phyloP scores from a whole-genome alignment of 2,329 filamentous ascomycete species.

The Verticillium klebahnii region DNA sequence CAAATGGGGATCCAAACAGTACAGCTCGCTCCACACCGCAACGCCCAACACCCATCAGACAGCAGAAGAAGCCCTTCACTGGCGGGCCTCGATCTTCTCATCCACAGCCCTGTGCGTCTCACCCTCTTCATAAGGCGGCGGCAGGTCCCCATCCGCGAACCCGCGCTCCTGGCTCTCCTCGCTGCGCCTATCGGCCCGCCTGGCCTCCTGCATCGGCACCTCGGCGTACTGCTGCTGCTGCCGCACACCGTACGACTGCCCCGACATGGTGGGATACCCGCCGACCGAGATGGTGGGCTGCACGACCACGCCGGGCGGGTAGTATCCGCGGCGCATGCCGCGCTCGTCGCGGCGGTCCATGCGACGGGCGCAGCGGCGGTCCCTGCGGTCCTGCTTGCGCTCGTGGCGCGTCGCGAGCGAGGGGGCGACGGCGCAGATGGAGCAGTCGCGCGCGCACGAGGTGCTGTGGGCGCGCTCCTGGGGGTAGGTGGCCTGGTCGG shows the following conservation, averaged over 20 bases:
- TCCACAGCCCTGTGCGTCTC: not conserved
- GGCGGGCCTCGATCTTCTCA: not conserved
- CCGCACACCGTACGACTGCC: not conserved
- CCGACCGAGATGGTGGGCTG: not conserved
- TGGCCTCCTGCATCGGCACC: not conserved
- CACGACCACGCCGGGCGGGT: not conserved
- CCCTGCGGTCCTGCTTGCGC: not conserved
- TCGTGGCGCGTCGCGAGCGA: not conserved
- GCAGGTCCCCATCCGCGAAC: not conserved
- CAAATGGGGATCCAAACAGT: not conserved
- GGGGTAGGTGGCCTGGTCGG: not conserved
- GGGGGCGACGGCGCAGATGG: not conserved
- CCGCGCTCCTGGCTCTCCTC: not conserved
- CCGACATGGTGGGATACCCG: not conserved
- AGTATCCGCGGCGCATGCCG: not conserved
- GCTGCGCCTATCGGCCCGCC: too few species aligned
- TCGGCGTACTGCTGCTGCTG: not conserved
- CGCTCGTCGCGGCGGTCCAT: not conserved
- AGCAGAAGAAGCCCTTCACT: not conserved
- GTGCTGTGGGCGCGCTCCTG: not conserved
- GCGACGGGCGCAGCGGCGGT: not conserved
- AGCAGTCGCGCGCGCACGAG: not conserved
- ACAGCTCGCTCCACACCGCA: not conserved
- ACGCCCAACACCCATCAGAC: not conserved
- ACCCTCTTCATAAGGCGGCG: not conserved